Base-by-base conservation (phyloP, 352 stramenopile genomes). In the Phytophthora citrophthora region DNA sequence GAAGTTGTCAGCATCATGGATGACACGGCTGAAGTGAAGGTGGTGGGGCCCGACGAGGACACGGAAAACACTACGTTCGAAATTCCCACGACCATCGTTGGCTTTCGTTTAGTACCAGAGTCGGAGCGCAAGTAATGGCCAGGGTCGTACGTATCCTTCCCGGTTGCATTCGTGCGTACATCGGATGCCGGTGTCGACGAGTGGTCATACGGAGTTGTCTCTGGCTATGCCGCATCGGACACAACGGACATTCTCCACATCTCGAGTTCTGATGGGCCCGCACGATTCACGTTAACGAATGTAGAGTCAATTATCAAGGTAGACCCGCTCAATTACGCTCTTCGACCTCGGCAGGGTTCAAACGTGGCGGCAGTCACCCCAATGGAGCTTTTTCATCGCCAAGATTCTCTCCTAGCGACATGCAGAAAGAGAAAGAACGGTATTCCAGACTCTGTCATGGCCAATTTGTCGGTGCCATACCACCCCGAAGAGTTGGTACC, bases 221-320 rank as follows among this genome's bases (percentile, higher is more conserved):
- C 47, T 11, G 56, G 56, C 0, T 58, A 64, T 29, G 53, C 56
- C 9, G 9, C 39, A 5, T 47, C 56, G 3, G 56, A 58, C 2
- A 46, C 39, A 15, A 39, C 20, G 1, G 18, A 36, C 9, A 52
- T 52, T 9, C 16, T 64, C 2, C 47, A 58, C 13, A 57, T 64
- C 20, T 20, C 20, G 1, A 20, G 20, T 20, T 20, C 20, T 2
- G 27, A 47, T 6, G 40, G 24, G 8, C 15, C 47, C 2, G 34
- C 20, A 2, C 47, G 56, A 1, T 13, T 58, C 4, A 39, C 39
- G 1, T 18, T 64, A 12, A 57, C 16, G 9, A 16, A 38, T 5
- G 4, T 12, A 0, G 5, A 52, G 0, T 58, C 47, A n/a, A 38
- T 64, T 6, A 64, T 64, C 18, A 64, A 64, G 38, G 56, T 58